These are phyloP conservation scores for Ulota crispa DNA, from an alignment of 225 moss, liverwort and hornwort species.

Conservation along the genomic window DNA sequence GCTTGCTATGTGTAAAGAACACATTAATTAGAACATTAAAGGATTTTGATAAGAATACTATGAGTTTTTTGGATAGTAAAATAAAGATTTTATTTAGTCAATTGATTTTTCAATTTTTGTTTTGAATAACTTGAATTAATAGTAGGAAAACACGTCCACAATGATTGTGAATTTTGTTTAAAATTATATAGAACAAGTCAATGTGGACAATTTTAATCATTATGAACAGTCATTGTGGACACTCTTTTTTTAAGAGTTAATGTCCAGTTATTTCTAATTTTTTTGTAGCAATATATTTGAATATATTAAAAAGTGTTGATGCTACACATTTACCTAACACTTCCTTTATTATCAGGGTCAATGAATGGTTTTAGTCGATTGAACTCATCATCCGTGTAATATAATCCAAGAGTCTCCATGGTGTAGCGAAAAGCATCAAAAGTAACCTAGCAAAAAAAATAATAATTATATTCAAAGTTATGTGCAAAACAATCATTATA, in stretches of 20 bases:
- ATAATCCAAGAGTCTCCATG: conserved; percentile 55
- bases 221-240: too few relatives aligned
- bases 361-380: conserved; percentile 38
- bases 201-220: too few relatives aligned
- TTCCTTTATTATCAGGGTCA: conserved; percentile 42
- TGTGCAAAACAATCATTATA: background rate
- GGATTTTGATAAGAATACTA: background rate
- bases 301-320: background rate
- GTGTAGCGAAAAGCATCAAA: conserved; percentile 60
- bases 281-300: background rate
- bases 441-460: background rate
- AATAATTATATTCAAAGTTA: background rate
- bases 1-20: too few relatives aligned
- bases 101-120: accelerated
- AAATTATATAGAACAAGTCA: too few relatives aligned
- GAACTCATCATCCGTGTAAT: conserved; percentile 48
- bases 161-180: too few relatives aligned
- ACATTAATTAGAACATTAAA: background rate
- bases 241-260: too few relatives aligned
- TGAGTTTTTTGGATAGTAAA: background rate
- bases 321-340: conserved; percentile 30
- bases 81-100: accelerated
- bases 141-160: too few relatives aligned
- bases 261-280: too few relatives aligned
- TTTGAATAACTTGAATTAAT: background rate